phyloP scores from a whole-genome alignment of 2,329 filamentous ascomycete species.

The Westerdykella aurantiaca region DNA sequence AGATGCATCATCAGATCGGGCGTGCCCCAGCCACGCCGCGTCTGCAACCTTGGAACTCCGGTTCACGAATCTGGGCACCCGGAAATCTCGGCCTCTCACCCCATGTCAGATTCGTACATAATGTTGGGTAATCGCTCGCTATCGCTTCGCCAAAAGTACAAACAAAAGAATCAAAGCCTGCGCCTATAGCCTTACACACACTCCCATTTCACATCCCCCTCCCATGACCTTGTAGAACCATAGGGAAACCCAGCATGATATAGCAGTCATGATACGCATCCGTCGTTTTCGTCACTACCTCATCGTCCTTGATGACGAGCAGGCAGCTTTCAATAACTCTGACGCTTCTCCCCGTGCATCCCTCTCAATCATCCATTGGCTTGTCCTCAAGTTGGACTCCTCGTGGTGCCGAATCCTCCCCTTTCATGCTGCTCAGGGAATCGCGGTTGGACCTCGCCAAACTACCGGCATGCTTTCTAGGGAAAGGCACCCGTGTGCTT shows the following conservation, averaged over 20 bases:
- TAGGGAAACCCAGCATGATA: too few relatives aligned
- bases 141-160: not conserved
- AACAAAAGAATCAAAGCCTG: not conserved
- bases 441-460: conserved; percentile 33
- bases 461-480: conserved; percentile 32
- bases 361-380: conserved; percentile 64
- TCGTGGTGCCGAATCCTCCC: conserved; percentile 35
- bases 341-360: too few relatives aligned
- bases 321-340: too few relatives aligned
- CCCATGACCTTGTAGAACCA: too few relatives aligned
- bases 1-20: not conserved
- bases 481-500: conserved; percentile 31
- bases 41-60: not conserved
- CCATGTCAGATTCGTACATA: not conserved
- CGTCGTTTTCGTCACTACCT: too few relatives aligned
- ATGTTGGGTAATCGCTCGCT: not conserved
- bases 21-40: not conserved
- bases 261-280: too few relatives aligned
- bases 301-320: too few relatives aligned
- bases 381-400: conserved; percentile 67
- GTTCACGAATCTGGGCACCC: not conserved
- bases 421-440: conserved; percentile 37
- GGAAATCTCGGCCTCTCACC: not conserved
- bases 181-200: not conserved
- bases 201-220: too few relatives aligned